A percentile compares a stretch with the other conserved stretches of the same genome.
Evolutionary conservation across 169 alveolate species (phyloP).

Genomic region (Cryptosporidium bovis): DNA sequence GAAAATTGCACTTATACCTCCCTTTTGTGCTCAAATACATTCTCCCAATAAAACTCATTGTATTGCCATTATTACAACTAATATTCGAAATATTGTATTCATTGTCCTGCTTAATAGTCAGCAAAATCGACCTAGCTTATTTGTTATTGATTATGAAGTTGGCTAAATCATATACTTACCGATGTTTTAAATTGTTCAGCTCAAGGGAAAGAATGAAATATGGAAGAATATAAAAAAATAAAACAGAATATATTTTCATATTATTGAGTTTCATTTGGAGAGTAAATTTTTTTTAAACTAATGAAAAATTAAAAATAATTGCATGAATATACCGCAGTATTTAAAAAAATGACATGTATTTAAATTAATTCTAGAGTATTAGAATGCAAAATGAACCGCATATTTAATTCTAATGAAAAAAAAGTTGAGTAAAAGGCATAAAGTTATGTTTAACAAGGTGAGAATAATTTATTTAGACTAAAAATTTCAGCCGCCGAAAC

Average conservation of each 20-base stretch:
- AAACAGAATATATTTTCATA: slow-evolving; percentile 2
- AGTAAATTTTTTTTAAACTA: not conserved
- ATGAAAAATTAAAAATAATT: too few relatives aligned
- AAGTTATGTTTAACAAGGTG: too few relatives aligned
- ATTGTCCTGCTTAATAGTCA: slow-evolving; percentile 8
- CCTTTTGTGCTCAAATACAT: slow-evolving; percentile 32
- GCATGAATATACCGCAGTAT: too few relatives aligned
- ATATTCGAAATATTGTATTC: not conserved
- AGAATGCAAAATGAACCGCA: too few relatives aligned
- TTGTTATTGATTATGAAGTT: not conserved
- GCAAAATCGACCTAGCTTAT: slow-evolving; percentile 1
- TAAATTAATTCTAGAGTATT: too few relatives aligned
- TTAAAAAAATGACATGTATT: too few relatives aligned
- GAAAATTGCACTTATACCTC: slow-evolving; percentile 27
- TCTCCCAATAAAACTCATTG: not conserved
- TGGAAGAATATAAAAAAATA: slow-evolving; percentile 1
- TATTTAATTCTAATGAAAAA: too few relatives aligned
- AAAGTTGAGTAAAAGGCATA: too few relatives aligned
- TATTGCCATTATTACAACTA: slow-evolving; percentile 13
- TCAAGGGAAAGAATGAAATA: not conserved
- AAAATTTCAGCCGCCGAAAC: too few relatives aligned
- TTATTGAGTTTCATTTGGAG: not conserved
- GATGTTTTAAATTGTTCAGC: not conserved
- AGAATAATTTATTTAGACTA: too few relatives aligned
- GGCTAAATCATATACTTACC: slow-evolving; percentile 5